phyloP scores from a whole-genome alignment of 768 basidiomycete genomes.

The Udeniomyces megalosporus region DNA sequence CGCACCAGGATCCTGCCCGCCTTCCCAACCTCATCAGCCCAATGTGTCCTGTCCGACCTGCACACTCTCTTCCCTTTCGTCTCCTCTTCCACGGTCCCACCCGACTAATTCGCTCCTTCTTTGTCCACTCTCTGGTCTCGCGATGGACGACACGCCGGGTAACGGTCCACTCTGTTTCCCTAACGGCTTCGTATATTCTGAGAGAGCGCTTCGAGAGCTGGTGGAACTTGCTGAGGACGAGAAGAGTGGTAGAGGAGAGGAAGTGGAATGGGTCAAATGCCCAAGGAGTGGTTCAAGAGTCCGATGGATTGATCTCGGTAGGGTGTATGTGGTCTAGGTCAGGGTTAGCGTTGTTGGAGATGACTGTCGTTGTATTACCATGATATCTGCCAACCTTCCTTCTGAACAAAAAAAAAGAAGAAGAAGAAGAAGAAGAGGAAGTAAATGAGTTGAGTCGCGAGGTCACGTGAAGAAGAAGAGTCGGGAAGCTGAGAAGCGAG shows the following conservation, averaged over 20 bases:
- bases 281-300: conserved; percentile 43
- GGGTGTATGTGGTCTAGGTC: too few species aligned
- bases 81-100: conserved; percentile 39
- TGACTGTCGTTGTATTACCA: too few species aligned
- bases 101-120: conserved; percentile 93
- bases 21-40: conserved; percentile 18
- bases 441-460: neutral
- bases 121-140: conserved; percentile 72
- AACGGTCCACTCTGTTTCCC: conserved; percentile 63
- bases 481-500: neutral
- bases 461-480: neutral
- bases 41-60: conserved; percentile 23
- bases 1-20: neutral
- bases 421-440: neutral
- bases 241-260: conserved; percentile 25
- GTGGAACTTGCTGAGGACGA: neutral
- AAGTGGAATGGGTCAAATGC: conserved; percentile 58
- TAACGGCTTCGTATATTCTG: conserved; percentile 82
- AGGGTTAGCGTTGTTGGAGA: too few species aligned
- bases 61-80: neutral
- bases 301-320: too few species aligned
- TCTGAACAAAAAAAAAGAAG: neutral
- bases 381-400: too few species aligned
- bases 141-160: conserved; percentile 88
- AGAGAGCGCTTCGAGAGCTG: conserved; percentile 42